Conservation (phyloP, 2,329 filamentous ascomycete genomes). For the Fusarium begoniae region DNA sequence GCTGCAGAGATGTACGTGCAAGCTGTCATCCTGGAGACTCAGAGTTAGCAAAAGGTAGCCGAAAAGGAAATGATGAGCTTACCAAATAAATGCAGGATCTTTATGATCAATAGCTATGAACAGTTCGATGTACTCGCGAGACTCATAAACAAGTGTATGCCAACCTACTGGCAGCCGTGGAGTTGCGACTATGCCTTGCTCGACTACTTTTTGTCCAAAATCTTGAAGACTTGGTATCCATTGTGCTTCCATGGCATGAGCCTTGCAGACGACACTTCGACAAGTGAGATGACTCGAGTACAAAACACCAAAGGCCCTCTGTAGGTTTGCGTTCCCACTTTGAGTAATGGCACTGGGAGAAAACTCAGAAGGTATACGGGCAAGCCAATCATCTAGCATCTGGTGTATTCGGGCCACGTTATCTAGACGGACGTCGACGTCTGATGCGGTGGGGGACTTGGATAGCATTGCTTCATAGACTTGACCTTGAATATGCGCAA, state of each 20-base stretch:
- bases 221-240: not conserved
- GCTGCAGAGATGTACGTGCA: not conserved
- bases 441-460: not conserved
- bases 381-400: conserved; percentile 8
- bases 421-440: not conserved
- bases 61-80: rapidly evolving
- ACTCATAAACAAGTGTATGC: conserved; percentile 6
- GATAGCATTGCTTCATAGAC: conserved; percentile 9
- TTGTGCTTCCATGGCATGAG: not conserved
- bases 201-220: not conserved
- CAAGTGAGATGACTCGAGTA: conserved; percentile 13
- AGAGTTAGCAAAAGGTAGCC: not conserved
- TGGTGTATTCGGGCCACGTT: not conserved
- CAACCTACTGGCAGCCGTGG: not conserved
- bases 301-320: not conserved
- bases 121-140: conserved; percentile 1
- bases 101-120: not conserved
- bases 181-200: not conserved
- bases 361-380: not conserved
- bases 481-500: conserved; percentile 24
- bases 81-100: not conserved
- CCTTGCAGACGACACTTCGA: not conserved
- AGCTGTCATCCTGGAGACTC: not conserved
- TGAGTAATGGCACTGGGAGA: not conserved
- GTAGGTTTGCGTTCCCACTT: not conserved